Conservation (phyloP, 805 yeast species). For the Saccharomycopsis sp. region DNA sequence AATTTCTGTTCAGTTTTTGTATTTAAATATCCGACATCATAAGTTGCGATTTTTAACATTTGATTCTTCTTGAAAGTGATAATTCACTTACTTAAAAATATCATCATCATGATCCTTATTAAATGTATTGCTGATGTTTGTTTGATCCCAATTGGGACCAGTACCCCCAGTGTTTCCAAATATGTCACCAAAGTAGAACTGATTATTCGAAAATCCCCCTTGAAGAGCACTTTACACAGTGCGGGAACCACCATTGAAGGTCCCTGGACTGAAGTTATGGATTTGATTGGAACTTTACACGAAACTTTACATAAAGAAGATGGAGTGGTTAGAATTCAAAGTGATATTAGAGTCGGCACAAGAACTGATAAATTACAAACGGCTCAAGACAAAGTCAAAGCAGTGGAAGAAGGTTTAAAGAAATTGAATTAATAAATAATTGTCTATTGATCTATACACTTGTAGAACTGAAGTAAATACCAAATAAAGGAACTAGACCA, state of each 20-base stretch:
- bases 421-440: neutral
- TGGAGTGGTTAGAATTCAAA: constrained; percentile 72
- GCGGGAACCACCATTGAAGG: constrained; percentile 90
- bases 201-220: constrained; percentile 47
- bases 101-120: constrained; percentile 28
- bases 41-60: too few relatives aligned
- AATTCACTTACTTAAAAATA: neutral
- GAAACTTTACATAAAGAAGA: constrained; percentile 49
- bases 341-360: constrained; percentile 82
- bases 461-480: too few relatives aligned
- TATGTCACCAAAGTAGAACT: constrained; percentile 66
- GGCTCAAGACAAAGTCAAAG: constrained; percentile 32
- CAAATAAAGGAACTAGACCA: too few relatives aligned
- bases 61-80: neutral
- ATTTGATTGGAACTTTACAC: constrained; percentile 68
- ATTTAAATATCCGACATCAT: too few relatives aligned
- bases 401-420: constrained; percentile 29
- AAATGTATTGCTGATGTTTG: constrained; percentile 82
- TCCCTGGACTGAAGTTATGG: constrained; percentile 85
- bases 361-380: constrained; percentile 27
- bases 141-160: constrained; percentile 79
- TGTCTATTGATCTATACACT: too few relatives aligned
- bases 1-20: too few relatives aligned
- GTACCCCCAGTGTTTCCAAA: constrained; percentile 66
- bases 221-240: constrained; percentile 67